Evolutionary conservation across 495 filamentous ascomycete genomes (phyloP), one percentile per base, ranked within the genome.

Genomic region (Podospora pseudoanserina): DNA sequence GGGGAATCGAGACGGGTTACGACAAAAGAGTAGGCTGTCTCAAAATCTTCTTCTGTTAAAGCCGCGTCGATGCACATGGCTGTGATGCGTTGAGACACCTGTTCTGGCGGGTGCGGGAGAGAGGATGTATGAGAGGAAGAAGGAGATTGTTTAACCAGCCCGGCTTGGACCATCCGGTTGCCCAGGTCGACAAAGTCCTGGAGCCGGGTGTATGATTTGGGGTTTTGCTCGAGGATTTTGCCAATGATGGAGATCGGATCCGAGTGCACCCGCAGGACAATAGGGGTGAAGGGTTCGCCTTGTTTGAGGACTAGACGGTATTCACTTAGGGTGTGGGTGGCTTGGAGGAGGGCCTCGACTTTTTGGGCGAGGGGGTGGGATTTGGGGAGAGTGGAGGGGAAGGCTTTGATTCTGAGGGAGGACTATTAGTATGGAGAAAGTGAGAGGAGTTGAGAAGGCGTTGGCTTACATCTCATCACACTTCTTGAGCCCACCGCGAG

Each of bases 11-110:
- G 76, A 11, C 86, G 83, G 71, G 86, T 97, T 67, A 96, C 86
- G 44, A 97, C 90, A 79, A 95, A 97, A 15, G 93, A 96, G 79
- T 98, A 98, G 26, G 96, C 96, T 0, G 96, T 98, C 70, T 96
- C 94, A 71, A 98, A 98, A 74, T 99, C 95, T 72, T 95, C 87
- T 75, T 94, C 92, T 5, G 83, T 80, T 1, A 98, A 86, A 32
- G 94, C 92, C 5, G 93, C 89, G 71, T 94, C 89, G 57, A 98
- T 90, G 72, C 94, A 94, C 87, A 97, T 92, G 63, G 90, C 90
- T 34, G 88, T 91, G 63, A 99, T 89, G 63, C 93, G 87, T 11
- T 49, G 39, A 16, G 39, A 49, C 9, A 49, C 39, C 13, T 49
- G 39, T 13, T 49, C 39, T 13, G 39, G 39, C 4, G 39, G 39